Evolutionary conservation across 2,329 filamentous ascomycete genomes (phyloP).

Genomic region (Talaromyces verruculosus): DNA sequence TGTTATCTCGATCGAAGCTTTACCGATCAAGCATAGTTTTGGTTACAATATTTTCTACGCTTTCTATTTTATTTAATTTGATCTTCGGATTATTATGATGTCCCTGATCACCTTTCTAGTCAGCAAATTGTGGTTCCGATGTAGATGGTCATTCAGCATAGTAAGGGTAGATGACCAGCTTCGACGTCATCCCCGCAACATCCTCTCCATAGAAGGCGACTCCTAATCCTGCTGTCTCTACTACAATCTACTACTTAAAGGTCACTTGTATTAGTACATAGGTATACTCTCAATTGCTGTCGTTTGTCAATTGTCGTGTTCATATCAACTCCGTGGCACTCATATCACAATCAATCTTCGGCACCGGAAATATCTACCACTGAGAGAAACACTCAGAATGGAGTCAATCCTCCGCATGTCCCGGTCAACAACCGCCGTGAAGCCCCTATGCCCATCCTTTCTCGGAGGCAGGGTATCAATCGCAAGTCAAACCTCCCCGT

Average conservation of each 20-base stretch:
- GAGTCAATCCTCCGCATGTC: slow-evolving; percentile 8
- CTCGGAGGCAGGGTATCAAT: background rate
- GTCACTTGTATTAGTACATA: background rate
- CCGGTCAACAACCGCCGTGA: background rate
- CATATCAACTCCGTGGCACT: background rate
- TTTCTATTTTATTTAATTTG: background rate
- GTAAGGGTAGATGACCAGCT: slow-evolving; percentile 4
- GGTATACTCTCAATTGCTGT: background rate
- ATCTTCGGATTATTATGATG: background rate
- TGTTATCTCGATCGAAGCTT: background rate
- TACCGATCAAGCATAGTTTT: background rate
- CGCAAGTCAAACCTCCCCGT: background rate
- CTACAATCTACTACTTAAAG: background rate
- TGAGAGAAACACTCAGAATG: slow-evolving; percentile 5
- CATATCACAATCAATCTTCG: background rate
- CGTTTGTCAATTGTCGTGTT: background rate
- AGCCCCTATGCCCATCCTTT: background rate
- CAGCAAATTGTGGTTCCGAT: background rate
- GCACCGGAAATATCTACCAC: background rate
- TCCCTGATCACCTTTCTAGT: background rate
- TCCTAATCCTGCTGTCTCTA: background rate
- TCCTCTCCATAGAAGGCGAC: background rate
- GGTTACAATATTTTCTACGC: background rate
- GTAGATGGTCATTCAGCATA: background rate
- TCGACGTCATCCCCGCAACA: slow-evolving; percentile 15